Evolutionary conservation across 352 stramenopile species (phyloP).

Genomic region (Phytophthora podocarpi): DNA sequence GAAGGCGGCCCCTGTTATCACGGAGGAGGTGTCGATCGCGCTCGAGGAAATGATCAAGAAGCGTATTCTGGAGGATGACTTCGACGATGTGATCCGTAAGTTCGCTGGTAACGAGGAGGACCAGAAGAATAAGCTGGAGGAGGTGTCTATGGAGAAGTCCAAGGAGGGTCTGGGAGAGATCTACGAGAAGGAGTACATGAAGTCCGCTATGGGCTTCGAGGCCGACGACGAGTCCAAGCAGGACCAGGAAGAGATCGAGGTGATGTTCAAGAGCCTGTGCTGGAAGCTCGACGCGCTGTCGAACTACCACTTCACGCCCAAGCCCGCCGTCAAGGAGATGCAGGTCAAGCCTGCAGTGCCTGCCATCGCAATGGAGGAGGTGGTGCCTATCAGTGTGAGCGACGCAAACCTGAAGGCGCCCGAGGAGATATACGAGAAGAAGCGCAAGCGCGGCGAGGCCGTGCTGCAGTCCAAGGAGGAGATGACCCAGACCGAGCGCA

Average conservation of each 20-base stretch:
- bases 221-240: slow-evolving; percentile 91
- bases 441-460: slow-evolving; percentile 84
- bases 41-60: slow-evolving; percentile 96
- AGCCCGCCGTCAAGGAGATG: slow-evolving; percentile 92
- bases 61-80: slow-evolving; percentile 94
- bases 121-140: slow-evolving; percentile 87
- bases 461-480: slow-evolving; percentile 85
- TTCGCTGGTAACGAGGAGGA: slow-evolving; percentile 78
- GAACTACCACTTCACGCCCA: slow-evolving; percentile 96
- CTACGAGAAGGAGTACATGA: slow-evolving; percentile 96
- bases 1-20: slow-evolving; percentile 93
- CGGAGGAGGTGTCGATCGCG: slow-evolving; percentile 90
- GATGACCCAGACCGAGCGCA: slow-evolving; percentile 89
- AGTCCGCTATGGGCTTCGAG: slow-evolving; percentile 94
- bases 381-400: slow-evolving; percentile 83
- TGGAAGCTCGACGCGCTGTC: slow-evolving; percentile 95
- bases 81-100: slow-evolving; percentile 94
- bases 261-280: slow-evolving; percentile 94
- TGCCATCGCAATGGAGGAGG: slow-evolving; percentile 86
- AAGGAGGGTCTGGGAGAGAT: slow-evolving; percentile 93
- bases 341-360: slow-evolving; percentile 83
- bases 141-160: slow-evolving; percentile 94
- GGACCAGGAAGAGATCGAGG: slow-evolving; percentile 94
- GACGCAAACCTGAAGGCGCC: slow-evolving; percentile 84
- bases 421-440: slow-evolving; percentile 88